These are phyloP conservation scores for Nicotiana undulata DNA, from an alignment of 257 asterid species.

Conservation along the genomic window DNA sequence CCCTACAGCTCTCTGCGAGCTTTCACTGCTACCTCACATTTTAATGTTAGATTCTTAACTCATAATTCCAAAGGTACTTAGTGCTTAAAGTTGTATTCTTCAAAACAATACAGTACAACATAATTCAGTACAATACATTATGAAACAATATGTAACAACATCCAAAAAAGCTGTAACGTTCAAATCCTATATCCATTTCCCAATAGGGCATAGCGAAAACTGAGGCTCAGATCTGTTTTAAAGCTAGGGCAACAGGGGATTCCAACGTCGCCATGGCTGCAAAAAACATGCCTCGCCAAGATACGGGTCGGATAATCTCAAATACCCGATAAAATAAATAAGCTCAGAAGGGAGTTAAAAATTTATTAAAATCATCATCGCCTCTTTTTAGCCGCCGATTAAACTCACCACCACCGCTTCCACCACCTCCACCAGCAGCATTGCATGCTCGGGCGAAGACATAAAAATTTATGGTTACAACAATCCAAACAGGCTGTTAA, in stretches of 20 bases:
- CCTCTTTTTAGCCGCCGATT: background rate
- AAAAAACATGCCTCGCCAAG: conserved; percentile 23
- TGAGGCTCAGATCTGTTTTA: background rate
- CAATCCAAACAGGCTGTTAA: too few relatives aligned
- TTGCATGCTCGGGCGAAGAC: background rate
- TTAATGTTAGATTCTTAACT: too few relatives aligned
- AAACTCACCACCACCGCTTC: background rate
- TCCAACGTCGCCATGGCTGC: conserved; percentile 20
- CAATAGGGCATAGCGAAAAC: background rate
- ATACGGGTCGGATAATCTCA: conserved; percentile 6
- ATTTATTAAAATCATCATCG: background rate
- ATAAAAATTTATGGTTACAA: background rate
- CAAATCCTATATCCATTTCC: background rate
- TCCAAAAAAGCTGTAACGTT: too few relatives aligned
- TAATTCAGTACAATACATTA: too few relatives aligned
- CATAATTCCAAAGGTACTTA: too few relatives aligned
- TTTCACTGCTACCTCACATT: conserved; percentile 10
- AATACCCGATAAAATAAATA: background rate
- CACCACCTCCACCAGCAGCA: background rate
- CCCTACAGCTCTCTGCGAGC: conserved; percentile 8
- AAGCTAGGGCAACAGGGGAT: background rate
- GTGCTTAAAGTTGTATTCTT: background rate
- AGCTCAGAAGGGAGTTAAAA: background rate
- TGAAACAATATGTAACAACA: too few relatives aligned
- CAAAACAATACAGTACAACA: too few relatives aligned